A percentile compares a stretch with the other conserved stretches of the same genome.
These are phyloP conservation scores for Pneumocystis oryctolagi DNA, from an alignment of 1,139 yeast species.

Conservation along the genomic window DNA sequence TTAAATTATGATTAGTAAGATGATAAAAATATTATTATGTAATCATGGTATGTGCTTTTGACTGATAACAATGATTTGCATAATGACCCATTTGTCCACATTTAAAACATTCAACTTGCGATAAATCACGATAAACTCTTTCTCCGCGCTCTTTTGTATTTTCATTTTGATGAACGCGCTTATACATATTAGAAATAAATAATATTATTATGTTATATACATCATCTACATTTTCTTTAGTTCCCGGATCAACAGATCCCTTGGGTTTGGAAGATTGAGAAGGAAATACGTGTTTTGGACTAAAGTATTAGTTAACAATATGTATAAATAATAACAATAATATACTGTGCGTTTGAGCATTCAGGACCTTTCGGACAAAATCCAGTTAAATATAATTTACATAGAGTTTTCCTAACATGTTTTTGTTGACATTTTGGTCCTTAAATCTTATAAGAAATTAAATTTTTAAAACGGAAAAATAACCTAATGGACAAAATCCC, in stretches of 20 bases:
- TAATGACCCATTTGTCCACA: constrained; percentile 1
- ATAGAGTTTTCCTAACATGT: constrained; percentile 62
- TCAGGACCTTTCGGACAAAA: constrained; percentile 60
- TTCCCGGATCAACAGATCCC: background rate
- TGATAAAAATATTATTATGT: background rate
- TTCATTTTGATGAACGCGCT: background rate
- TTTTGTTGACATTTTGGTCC: constrained; percentile 61
- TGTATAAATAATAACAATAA: background rate
- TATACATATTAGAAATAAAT: background rate
- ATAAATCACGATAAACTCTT: background rate
- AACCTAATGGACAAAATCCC: constrained; percentile 87
- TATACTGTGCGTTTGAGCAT: constrained; percentile 27
- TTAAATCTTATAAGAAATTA: background rate
- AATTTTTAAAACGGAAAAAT: background rate
- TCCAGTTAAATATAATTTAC: constrained; percentile 78
- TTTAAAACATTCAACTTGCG: constrained; percentile 1
- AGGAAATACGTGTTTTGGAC: constrained; percentile 1
- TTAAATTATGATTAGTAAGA: background rate
- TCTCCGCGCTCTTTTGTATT: background rate
- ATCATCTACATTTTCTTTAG: background rate
- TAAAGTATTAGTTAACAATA: background rate
- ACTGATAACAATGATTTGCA: constrained; percentile 1
- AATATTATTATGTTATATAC: background rate
- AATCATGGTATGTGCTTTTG: background rate
- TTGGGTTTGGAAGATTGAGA: background rate